Conservation (phyloP, 768 basidiomycete species). For the Heimioporus sp. region DNA sequence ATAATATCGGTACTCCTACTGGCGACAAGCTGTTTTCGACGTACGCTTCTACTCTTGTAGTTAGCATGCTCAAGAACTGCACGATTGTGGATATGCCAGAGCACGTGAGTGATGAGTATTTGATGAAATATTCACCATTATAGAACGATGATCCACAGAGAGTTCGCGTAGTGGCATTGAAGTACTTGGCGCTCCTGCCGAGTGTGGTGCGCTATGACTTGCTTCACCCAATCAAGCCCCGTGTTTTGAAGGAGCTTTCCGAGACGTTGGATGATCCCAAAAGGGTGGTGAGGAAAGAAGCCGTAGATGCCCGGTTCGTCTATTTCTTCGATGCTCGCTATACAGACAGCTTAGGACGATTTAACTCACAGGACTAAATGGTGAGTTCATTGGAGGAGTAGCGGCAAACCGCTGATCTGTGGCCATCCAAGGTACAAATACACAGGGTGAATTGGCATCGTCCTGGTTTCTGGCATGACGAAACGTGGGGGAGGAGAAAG, state of each 20-base stretch:
- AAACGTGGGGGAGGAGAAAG: not conserved
- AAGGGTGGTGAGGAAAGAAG: conserved; percentile 77
- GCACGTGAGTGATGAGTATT: conserved; percentile 40
- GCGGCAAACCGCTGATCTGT: not conserved
- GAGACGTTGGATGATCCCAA: conserved; percentile 88
- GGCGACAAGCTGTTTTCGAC: conserved; percentile 54
- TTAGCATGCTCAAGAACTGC: conserved; percentile 68
- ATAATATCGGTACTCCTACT: conserved; percentile 61
- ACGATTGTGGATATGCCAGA: conserved; percentile 49
- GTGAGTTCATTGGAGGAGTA: conserved; percentile 4
- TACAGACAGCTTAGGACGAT: conserved; percentile 1
- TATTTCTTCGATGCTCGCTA: not conserved
- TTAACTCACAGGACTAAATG: conserved; percentile 26
- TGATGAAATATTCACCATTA: not conserved
- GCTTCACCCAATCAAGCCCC: conserved; percentile 75
- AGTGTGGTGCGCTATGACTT: conserved; percentile 76
- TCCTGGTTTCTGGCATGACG: not conserved
- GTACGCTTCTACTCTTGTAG: conserved; percentile 70
- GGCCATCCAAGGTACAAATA: conserved; percentile 27
- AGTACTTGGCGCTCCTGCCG: conserved; percentile 73
- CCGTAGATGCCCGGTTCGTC: conserved; percentile 72
- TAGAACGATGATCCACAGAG: conserved; percentile 42
- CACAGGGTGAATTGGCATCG: conserved; percentile 10
- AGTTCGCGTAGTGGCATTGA: conserved; percentile 73
- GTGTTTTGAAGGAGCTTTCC: conserved; percentile 71